Evolutionary conservation across 2,329 filamentous ascomycete species (phyloP).

Genomic region (Fusarium keratoplasticum): DNA sequence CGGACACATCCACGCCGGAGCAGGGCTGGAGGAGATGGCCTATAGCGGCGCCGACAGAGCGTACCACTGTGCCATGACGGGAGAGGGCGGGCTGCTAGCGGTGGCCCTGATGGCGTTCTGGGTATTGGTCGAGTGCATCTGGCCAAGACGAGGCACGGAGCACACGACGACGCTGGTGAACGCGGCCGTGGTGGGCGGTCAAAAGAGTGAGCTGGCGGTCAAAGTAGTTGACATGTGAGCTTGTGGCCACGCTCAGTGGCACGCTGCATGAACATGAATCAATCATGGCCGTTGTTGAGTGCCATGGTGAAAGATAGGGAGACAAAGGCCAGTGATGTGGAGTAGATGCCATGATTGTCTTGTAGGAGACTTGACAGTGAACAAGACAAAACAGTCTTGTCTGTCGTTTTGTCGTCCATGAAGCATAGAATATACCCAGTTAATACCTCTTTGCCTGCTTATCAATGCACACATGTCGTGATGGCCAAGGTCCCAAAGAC

Average conservation of each 20-base stretch:
- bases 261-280: not conserved
- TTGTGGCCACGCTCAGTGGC: not conserved
- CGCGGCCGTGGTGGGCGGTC: not conserved
- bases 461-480: constrained; percentile 22
- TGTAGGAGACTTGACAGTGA: not conserved
- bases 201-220: not conserved
- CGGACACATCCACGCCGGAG: constrained; percentile 51
- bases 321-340: not conserved
- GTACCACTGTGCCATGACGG: not conserved
- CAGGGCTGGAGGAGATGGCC: not conserved
- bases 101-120: not conserved
- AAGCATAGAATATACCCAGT: not conserved
- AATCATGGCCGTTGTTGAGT: not conserved
- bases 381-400: not conserved
- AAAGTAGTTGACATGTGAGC: constrained; percentile 2
- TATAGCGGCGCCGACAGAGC: constrained; percentile 1
- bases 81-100: not conserved
- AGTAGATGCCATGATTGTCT: not conserved
- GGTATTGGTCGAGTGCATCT: not conserved
- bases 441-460: constrained; percentile 18
- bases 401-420: not conserved
- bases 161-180: constrained; percentile 6
- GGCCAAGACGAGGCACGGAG: not conserved
- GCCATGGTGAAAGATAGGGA: not conserved
- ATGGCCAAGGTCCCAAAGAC: constrained; percentile 9